These are phyloP conservation scores for Biscogniauxia marginata DNA, from an alignment of 2,329 filamentous ascomycete genomes.

Conservation along the genomic window DNA sequence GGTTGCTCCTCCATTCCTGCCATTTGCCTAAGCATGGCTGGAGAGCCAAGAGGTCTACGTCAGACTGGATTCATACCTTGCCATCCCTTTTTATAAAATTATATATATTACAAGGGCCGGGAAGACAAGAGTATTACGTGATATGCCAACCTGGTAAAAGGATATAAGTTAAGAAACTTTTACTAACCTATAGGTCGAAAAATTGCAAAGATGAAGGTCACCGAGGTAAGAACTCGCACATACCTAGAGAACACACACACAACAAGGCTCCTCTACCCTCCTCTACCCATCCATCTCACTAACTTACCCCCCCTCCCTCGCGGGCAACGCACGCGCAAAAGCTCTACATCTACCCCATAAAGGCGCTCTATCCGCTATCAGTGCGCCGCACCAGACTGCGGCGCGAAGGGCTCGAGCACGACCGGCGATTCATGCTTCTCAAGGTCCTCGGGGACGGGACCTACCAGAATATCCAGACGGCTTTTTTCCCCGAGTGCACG, in stretches of 20 bases:
- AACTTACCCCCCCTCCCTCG: constrained; percentile 1
- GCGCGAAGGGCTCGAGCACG: constrained; percentile 61
- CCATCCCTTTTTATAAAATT: neutral
- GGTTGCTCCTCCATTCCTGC: no score
- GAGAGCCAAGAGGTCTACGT: neutral
- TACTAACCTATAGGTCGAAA: neutral
- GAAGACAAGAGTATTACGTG: neutral
- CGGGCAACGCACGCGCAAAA: constrained; percentile 28
- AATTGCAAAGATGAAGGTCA: constrained; percentile 17
- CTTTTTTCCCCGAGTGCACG: constrained; percentile 55
- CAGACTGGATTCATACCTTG: neutral
- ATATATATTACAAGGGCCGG: neutral
- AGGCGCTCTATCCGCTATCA: constrained; percentile 63
- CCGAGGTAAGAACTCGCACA: constrained; percentile 14
- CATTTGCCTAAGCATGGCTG: neutral
- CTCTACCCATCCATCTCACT: neutral
- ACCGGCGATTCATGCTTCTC: constrained; percentile 70
- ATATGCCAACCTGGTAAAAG: neutral
- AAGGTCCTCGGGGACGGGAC: constrained; percentile 41
- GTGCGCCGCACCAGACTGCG: constrained; percentile 54
- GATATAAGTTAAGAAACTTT: neutral
- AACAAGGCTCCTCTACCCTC: neutral
- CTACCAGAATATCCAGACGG: constrained; percentile 52
- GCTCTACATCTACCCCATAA: constrained; percentile 74
- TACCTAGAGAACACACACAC: neutral